phyloP scores from a whole-genome alignment of 164 flowering plant species.

The Liquidambar formosana region DNA sequence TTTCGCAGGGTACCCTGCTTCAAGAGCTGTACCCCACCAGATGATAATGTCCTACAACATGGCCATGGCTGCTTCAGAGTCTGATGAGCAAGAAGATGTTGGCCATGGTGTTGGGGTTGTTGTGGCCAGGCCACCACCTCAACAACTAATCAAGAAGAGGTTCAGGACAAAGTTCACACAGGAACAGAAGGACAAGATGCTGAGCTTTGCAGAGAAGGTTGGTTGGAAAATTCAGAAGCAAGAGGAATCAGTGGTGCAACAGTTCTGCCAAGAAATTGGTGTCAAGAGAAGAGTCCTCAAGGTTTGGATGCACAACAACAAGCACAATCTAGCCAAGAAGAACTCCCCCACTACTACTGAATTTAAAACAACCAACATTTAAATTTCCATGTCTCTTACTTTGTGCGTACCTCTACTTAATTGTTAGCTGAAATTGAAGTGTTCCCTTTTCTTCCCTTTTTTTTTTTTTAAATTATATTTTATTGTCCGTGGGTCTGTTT shows the following conservation, averaged over 20 bases:
- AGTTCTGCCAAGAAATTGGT: constrained; percentile 87
- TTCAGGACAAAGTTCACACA: constrained; percentile 79
- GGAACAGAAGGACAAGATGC: constrained; percentile 90
- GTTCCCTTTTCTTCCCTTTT: too few species aligned
- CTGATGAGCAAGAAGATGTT: constrained; percentile 61
- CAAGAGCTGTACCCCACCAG: constrained; percentile 39
- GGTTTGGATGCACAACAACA: constrained; percentile 98
- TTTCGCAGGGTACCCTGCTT: constrained; percentile 47
- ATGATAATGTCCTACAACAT: constrained; percentile 61
- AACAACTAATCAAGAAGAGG: constrained; percentile 56
- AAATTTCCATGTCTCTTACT: background rate
- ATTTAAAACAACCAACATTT: background rate
- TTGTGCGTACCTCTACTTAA: background rate
- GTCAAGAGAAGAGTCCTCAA: constrained; percentile 85
- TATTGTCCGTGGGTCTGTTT: background rate
- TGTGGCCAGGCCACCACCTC: constrained; percentile 22
- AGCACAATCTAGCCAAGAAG: constrained; percentile 74
- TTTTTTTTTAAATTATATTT: too few species aligned
- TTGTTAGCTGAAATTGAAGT: too few species aligned
- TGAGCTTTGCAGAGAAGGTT: constrained; percentile 75
- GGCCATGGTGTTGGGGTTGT: constrained; percentile 15
- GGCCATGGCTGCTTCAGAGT: constrained; percentile 40
- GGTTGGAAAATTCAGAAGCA: constrained; percentile 94
- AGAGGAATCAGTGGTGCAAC: constrained; percentile 76
- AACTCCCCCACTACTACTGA: constrained; percentile 14